These are phyloP conservation scores for Auricularia sp. DNA, from an alignment of 768 basidiomycete genomes.

Conservation along the genomic window DNA sequence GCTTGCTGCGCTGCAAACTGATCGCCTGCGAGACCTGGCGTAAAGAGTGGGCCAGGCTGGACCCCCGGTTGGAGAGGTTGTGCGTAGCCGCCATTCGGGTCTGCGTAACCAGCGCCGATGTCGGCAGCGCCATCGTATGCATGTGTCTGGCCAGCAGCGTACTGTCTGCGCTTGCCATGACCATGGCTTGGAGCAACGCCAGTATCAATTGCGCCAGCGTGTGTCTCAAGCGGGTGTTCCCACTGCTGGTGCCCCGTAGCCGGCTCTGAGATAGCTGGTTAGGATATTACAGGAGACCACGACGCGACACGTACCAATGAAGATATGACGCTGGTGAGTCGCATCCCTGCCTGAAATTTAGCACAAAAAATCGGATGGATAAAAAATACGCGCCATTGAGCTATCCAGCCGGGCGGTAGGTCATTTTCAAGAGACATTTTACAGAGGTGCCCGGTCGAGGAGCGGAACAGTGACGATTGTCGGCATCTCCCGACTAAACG, in stretches of 20 bases:
- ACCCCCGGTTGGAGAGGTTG: conserved; percentile 37
- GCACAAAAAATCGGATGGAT: conserved; percentile 5
- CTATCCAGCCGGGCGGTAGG: conserved; percentile 85
- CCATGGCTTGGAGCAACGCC: conserved; percentile 34
- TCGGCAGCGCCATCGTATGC: conserved; percentile 56
- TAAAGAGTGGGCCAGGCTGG: conserved; percentile 54
- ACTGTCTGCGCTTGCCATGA: conserved; percentile 73
- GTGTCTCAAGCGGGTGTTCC: conserved; percentile 57
- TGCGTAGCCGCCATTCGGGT: conserved; percentile 20
- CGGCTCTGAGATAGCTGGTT: conserved; percentile 47
- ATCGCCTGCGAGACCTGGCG: conserved; percentile 69
- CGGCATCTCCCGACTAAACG: too few relatives aligned
- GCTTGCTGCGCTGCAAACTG: conserved; percentile 57
- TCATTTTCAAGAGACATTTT: conserved; percentile 17
- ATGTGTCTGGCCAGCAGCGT: conserved; percentile 89
- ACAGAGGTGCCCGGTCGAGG: too few relatives aligned
- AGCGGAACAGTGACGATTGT: too few relatives aligned
- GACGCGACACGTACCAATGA: conserved; percentile 58
- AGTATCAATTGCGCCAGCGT: conserved; percentile 29
- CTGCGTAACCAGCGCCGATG: conserved; percentile 11
- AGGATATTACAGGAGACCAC: neutral
- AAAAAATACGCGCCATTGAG: conserved; percentile 63
- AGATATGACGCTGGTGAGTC: conserved; percentile 72
- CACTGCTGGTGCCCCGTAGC: conserved; percentile 79
- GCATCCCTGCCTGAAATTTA: conserved; percentile 51